Base-by-base conservation (phyloP, 164 flowering plant species). In the Platanus orientalis region DNA sequence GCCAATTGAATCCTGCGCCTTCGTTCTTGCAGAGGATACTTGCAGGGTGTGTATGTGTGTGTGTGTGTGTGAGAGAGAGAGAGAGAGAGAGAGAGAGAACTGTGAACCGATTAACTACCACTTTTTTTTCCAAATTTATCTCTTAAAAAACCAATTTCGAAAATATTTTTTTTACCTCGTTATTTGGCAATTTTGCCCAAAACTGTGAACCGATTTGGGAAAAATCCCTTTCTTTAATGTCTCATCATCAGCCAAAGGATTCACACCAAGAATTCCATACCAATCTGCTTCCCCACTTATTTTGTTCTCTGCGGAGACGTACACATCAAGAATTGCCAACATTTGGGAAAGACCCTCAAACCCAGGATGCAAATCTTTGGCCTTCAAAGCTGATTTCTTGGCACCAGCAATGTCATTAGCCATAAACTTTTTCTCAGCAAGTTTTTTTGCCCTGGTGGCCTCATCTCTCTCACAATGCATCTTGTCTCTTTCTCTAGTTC, bases 181-280 rank as follows among this genome's bases (percentile, higher is more conserved):
- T n/a, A n/a, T n/a, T n/a, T n/a, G n/a, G n/a, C n/a, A n/a, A n/a
- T n/a, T n/a, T n/a, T n/a, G n/a, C n/a, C n/a, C n/a, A n/a, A n/a
- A n/a, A n/a, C n/a, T n/a, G n/a, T n/a, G n/a, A n/a, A n/a, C n/a
- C n/a, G n/a, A n/a, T n/a, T n/a, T n/a, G n/a, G n/a, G n/a, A n/a
- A n/a, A n/a, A n/a, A n/a, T n/a, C 17, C 86, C 83, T 64, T 82
- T 93, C 66, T 79, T 81, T n/a, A 90, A 74, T 0, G 77, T 73
- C 19, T 87, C 96, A 34, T 82, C 86, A 69, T 89, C 89, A 30
- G 92, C 87, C 25, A 28, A 57, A 5, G 88, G 86, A 71, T 73
- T 67, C 57, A 81, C 84, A 56, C 84, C 86, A 45, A 93, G 88
- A 61, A 93, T 71, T n/a, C 83, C 85, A 67, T 90, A 93, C 84